Conservation (phyloP, 495 filamentous ascomycete genomes). For the Durotheca rogersii region DNA sequence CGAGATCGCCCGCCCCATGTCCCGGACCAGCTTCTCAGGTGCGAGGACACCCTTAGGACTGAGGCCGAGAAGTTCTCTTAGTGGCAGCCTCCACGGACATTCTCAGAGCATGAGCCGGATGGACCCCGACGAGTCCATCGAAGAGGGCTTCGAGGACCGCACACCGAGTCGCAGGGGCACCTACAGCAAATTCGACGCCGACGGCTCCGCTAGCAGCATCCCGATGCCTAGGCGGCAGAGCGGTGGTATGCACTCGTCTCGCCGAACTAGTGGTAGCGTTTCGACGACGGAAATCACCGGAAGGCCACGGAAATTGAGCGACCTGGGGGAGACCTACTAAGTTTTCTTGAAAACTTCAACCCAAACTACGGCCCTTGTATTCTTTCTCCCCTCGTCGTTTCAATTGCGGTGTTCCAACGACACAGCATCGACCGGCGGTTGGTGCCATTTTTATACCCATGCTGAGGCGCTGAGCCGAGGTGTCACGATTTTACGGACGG, state of each 20-base stretch:
- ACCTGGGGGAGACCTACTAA: slow-evolving; percentile 53
- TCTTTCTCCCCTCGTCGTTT: slow-evolving; percentile 31
- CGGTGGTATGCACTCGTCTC: slow-evolving; percentile 46
- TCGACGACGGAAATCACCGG: slow-evolving; percentile 33
- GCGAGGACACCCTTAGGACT: slow-evolving; percentile 62
- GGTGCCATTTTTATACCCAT: slow-evolving; percentile 22
- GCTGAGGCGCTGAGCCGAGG: slow-evolving; percentile 28
- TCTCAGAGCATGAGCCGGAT: slow-evolving; percentile 49
- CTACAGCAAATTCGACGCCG: slow-evolving; percentile 53
- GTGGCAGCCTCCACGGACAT: slow-evolving; percentile 56
- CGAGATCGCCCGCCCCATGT: slow-evolving; percentile 63
- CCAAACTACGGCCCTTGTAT: too few relatives aligned
- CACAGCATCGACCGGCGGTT: slow-evolving; percentile 5
- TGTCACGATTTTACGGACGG: slow-evolving; percentile 38
- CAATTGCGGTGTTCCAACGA: slow-evolving; percentile 9
- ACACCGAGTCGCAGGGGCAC: slow-evolving; percentile 55
- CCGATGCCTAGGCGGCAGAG: slow-evolving; percentile 54
- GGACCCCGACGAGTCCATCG: slow-evolving; percentile 41
- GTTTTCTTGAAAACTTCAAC: slow-evolving; percentile 1
- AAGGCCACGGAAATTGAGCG: slow-evolving; percentile 41
- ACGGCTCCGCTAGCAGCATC: slow-evolving; percentile 44
- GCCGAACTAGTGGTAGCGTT: slow-evolving; percentile 48
- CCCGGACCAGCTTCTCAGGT: slow-evolving; percentile 55
- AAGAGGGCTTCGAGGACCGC: slow-evolving; percentile 46
- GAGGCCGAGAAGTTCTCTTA: slow-evolving; percentile 58